phyloP scores from a whole-genome alignment of 2,329 filamentous ascomycete genomes.

The Conoideocrella luteorostrata region DNA sequence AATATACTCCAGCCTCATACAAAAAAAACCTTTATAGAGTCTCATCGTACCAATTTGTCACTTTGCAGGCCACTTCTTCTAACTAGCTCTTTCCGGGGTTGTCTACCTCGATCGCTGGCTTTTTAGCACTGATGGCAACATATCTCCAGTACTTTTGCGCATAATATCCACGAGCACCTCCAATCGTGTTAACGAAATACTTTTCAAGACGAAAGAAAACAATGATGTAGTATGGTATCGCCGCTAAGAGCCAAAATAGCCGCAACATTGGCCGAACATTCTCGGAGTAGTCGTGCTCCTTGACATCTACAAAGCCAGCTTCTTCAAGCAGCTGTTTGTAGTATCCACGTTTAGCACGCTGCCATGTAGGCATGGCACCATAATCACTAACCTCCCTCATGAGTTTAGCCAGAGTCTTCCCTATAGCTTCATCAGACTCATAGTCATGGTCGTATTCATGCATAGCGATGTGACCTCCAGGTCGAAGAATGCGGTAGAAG shows the following conservation, averaged over 20 bases:
- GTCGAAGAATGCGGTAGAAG: constrained; percentile 40
- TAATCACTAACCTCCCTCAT: constrained; percentile 34
- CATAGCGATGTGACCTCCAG: constrained; percentile 39
- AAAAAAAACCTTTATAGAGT: too few relatives aligned
- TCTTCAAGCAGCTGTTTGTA: constrained; percentile 35
- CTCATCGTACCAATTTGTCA: too few relatives aligned
- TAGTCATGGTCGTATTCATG: constrained; percentile 42
- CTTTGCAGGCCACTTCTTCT: too few relatives aligned
- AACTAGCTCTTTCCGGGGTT: too few relatives aligned
- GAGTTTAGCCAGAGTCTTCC: constrained; percentile 17
- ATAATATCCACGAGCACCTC: constrained; percentile 6
- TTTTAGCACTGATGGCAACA: constrained; percentile 12
- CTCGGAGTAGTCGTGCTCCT: constrained; percentile 35
- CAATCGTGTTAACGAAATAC: constrained; percentile 35
- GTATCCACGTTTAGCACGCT: constrained; percentile 28
- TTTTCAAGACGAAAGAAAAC: constrained; percentile 35
- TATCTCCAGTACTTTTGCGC: constrained; percentile 14
- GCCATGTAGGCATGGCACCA: constrained; percentile 40
- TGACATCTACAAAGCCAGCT: constrained; percentile 38
- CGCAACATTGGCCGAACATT: constrained; percentile 42
- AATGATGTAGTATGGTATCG: constrained; percentile 40
- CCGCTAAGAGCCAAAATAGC: constrained; percentile 39
- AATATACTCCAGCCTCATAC: too few relatives aligned
- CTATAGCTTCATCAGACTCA: constrained; percentile 18
- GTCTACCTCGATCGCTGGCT: too few relatives aligned